Evolutionary conservation across 345 rosid species (phyloP), one percentile per base, ranked within the genome.

Genomic region (Eucalyptus melliodora): DNA sequence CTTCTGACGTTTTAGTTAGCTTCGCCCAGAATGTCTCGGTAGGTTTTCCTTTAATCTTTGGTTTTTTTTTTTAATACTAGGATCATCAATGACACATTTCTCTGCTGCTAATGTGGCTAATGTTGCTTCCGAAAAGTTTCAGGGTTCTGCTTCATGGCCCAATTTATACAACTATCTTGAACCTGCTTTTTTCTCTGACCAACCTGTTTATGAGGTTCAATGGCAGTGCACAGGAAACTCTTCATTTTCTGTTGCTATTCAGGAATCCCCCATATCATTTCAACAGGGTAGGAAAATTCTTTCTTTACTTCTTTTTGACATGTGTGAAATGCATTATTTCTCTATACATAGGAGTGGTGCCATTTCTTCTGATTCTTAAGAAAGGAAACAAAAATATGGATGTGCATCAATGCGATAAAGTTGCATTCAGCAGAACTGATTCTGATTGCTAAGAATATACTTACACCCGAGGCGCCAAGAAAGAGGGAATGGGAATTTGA

Each of bases 61-160:
- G 1, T 9, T 45, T 45, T 45, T 45, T n/a, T 45, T 50, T 0
- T 50, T 5, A 2, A 42, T 80, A 88, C 88, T 51, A 7, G 49
- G 42, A 62, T 72, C 23, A 55, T 26, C 15, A 65, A 50, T 23
- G 49, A n/a, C 80, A 21, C 27, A 34, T 69, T 69, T 86, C 59
- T 50, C 40, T 50, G 87, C 87, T 50, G 56, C 87, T 47, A 30
- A 27, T 16, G 40, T 45, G 87, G 60, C 56, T 86, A 34, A 45
- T 24, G 50, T 24, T 19, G 50, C 51, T 92, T 47, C 88, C 60
- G 56, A 77, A 90, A 90, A 90, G 77, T 89, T 93, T 89, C 97
- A 98, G 99, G 99, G 99, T 72, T 90, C 99, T 92, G 62, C 92
- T 55, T 69, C 91, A 34, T 53, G 87, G 89, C 89, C 96, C 59